Base-by-base conservation (phyloP, 495 filamentous ascomycete genomes). In the Penicillium ochrochloron region DNA sequence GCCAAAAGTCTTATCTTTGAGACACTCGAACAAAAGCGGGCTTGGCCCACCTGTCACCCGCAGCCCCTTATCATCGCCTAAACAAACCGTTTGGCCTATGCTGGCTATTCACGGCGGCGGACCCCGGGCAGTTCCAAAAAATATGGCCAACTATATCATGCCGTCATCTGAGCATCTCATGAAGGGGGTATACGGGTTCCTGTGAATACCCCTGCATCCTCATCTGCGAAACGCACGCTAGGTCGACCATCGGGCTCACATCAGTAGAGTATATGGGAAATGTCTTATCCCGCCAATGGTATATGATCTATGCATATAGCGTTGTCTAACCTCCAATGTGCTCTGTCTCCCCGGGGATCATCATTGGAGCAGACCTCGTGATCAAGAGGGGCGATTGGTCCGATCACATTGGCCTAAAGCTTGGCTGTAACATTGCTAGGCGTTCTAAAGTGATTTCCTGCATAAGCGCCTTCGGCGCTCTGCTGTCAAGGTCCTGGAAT, bases 391-490 rank as follows among this genome's bases (percentile, higher is more conserved):
- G 27, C 41, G 14, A 68, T 69, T 64, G 66, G 66, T 23, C 25
- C 56, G 63, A 69, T 62, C 57, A 31, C 7, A 8, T 37, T 41
- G 10, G 4, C 34, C 42, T 57, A 55, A 61, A 44, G 57, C 48
- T 66, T 69, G 67, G 61, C 52, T 62, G 67, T 61, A 46, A 63
- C 63, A 69, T 64, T 51, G 53, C 35, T 48, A 35, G 35, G 11
- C 46, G 37, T 34, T 59, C 59, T 55, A 51, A 54, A 61, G 31
- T 55, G 63, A 64, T 66, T 60, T 64, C 58, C 63, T 66, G 67
- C 67, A 69, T 69, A 69, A 69, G 67, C 63, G 63, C 63, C 35
- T 44, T 51, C 51, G 59, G 48, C 62, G 51, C 52, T 25, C 46
- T 60, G 62, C 48, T 59, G 62, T 61, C 39, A 57, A 46, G 54